Evolutionary conservation across 75 land plant genomes (phyloP), one percentile per base, ranked within the genome.

Genomic region (Isoetes taiwanensis): DNA sequence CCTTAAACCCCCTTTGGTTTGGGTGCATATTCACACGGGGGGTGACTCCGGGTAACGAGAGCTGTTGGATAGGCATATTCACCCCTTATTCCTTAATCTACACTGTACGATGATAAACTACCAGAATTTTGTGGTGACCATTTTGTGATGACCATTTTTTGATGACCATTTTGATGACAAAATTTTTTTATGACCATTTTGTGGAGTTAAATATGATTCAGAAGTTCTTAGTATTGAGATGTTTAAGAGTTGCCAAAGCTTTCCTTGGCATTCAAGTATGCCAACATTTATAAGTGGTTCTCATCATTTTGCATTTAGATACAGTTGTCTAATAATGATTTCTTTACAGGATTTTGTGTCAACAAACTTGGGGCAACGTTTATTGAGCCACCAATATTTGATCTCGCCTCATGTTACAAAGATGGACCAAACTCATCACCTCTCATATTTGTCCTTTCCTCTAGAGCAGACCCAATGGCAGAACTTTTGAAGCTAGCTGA

Each of bases 371-470:
- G 50, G 50, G 5, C 50, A 46, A 16, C 50, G 50, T 46, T 46
- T n/a, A 46, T 46, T 19, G 50, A 46, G 50, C 50, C 50, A 4
- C 50, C 50, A 8, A 23, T 23, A 46, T 46, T 46, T 46, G 50
- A 46, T 46, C 50, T 46, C 5, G 50, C 12, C 4, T 5, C 50
- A 8, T 46, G 50, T 46, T 46, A 46, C 16, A 46, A 46, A 23
- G 50, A 46, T 19, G 50, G 50, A 46, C 25, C 50, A 16, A 46
- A 46, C 50, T 46, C 50, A 16, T 46, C 50, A 46, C 50, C 50
- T 6, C 50, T 46, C 25, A 46, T 46, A 8, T 46, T 46, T 23
- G 50, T 46, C 25, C 50, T 46, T n/a, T 46, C 50, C 16, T 19
- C 50, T 19, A 23, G 50, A 19, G 50, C 50, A 8, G 50, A 46